These are phyloP conservation scores for Isochrysis galbana DNA, from an alignment of 78 protist species.

Conservation along the genomic window DNA sequence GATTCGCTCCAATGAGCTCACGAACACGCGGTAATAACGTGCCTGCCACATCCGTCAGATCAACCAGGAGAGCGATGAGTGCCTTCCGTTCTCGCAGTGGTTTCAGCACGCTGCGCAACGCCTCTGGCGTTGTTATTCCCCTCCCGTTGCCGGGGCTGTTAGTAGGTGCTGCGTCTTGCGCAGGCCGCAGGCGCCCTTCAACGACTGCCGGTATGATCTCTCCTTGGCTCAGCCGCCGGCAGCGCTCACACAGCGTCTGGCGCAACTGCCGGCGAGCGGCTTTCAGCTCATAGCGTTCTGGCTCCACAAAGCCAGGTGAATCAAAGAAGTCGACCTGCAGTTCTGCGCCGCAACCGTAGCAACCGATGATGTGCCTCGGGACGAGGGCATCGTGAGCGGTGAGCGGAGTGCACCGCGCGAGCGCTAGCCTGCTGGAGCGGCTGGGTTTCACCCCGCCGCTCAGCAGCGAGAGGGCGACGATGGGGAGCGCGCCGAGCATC, in stretches of 20 bases:
- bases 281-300: background rate
- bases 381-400: background rate
- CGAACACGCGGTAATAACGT: constrained; percentile 3
- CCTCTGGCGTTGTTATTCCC: background rate
- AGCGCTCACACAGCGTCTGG: background rate
- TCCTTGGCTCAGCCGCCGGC: background rate
- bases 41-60: background rate
- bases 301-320: background rate
- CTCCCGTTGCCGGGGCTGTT: background rate
- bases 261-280: background rate
- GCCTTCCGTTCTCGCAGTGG: background rate
- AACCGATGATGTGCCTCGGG: background rate
- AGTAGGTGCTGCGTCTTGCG: background rate
- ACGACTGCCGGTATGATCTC: background rate
- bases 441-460: too few species aligned
- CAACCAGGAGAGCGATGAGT: background rate
- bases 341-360: constrained; percentile 24
- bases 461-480: too few species aligned
- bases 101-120: background rate
- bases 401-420: background rate
- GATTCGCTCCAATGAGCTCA: background rate
- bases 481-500: too few species aligned
- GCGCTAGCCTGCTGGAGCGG: too few species aligned
- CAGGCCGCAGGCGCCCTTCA: background rate
- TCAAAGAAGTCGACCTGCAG: background rate